Percentiles rank a stretch among this genome's conserved stretches.
Evolutionary conservation across 352 stramenopile genomes (phyloP).

Genomic region (Phytophthora palmivora): DNA sequence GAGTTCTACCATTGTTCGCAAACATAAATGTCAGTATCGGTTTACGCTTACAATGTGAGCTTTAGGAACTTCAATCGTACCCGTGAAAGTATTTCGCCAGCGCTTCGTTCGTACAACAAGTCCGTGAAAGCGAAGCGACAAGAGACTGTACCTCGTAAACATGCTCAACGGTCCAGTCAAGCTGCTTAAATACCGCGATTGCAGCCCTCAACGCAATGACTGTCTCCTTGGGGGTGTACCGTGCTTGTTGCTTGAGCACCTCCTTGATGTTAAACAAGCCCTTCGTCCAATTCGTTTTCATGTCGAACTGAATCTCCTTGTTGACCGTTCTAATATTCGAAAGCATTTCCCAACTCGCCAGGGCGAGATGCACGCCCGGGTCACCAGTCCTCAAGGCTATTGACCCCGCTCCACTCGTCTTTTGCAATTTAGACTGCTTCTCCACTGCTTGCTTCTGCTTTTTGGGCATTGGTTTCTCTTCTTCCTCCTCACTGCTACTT

Average conservation of each 20-base stretch:
- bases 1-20: background rate
- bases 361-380: background rate
- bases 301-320: background rate
- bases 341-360: background rate
- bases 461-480: background rate
- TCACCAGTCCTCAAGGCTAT: background rate
- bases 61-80: background rate
- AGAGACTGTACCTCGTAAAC: background rate
- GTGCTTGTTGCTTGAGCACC: conserved; percentile 1
- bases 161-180: conserved; percentile 7
- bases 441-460: background rate
- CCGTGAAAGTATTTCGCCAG: background rate
- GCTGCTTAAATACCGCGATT: background rate
- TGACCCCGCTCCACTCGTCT: background rate
- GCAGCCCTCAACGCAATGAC: background rate
- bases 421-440: background rate
- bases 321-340: background rate
- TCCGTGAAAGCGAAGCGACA: background rate
- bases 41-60: background rate
- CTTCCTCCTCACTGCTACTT: background rate
- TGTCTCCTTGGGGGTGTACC: background rate
- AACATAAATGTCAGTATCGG: background rate
- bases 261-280: background rate
- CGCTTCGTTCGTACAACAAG: background rate
- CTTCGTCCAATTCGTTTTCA: conserved; percentile 1